These are phyloP conservation scores for Lithohypha guttulata DNA, from an alignment of 2,329 filamentous ascomycete genomes.

Conservation along the genomic window DNA sequence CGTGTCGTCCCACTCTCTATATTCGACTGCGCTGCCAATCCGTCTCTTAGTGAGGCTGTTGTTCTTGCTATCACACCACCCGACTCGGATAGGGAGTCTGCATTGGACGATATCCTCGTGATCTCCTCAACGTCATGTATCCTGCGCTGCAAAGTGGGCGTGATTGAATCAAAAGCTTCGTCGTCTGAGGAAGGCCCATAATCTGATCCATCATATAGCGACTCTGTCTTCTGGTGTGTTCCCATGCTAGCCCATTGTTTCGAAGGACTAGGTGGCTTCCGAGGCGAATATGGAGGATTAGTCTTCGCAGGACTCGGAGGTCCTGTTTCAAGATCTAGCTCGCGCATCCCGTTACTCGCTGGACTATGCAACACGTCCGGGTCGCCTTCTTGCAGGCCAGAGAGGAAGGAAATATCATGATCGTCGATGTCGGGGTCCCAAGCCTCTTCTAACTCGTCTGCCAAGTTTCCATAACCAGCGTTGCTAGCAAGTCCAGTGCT, in stretches of 20 bases:
- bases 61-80: conserved; percentile 44
- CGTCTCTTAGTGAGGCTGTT: conserved; percentile 41
- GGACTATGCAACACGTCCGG: conserved; percentile 15
- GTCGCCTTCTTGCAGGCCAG: conserved; percentile 28
- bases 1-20: conserved; percentile 48
- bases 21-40: conserved; percentile 42
- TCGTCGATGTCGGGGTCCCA: conserved; percentile 44
- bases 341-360: conserved; percentile 16
- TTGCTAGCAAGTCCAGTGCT: conserved; percentile 5
- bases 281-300: conserved; percentile 23
- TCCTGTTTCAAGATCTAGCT: conserved; percentile 17
- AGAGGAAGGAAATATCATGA: conserved; percentile 27
- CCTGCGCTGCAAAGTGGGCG: conserved; percentile 43
- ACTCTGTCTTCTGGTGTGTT: conserved; percentile 31
- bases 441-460: conserved; percentile 53
- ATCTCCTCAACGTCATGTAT: conserved; percentile 47
- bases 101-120: conserved; percentile 32
- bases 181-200: conserved; percentile 48
- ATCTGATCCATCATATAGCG: conserved; percentile 47
- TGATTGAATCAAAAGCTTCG: conserved; percentile 42
- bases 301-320: conserved; percentile 10
- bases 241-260: conserved; percentile 10
- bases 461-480: conserved; percentile 48
- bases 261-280: conserved; percentile 25
- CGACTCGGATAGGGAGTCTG: conserved; percentile 31